Evolutionary conservation across 495 filamentous ascomycete species (phyloP).

Genomic region (Glarea lozoyensis): DNA sequence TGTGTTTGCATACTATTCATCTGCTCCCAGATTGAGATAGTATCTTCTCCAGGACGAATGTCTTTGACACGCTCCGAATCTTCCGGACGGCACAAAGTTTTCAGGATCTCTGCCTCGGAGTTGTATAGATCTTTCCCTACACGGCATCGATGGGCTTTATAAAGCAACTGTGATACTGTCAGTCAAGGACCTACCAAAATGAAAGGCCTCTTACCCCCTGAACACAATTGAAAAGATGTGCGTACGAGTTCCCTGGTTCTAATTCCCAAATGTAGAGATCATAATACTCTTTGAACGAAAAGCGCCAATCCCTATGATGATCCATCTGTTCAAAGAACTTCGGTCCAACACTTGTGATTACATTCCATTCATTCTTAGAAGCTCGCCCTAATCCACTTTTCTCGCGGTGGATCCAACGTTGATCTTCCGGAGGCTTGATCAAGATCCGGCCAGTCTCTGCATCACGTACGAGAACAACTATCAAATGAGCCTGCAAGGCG

Average conservation of each 20-base stretch:
- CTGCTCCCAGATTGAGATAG: slow-evolving; percentile 30
- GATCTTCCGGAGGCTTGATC: slow-evolving; percentile 29
- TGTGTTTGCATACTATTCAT: slow-evolving; percentile 20
- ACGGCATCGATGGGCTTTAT: slow-evolving; percentile 29
- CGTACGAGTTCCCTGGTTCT: slow-evolving; percentile 23
- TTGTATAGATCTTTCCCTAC: slow-evolving; percentile 23
- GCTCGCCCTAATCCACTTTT: slow-evolving; percentile 36
- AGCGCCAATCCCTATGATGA: slow-evolving; percentile 30
- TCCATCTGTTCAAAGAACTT: slow-evolving; percentile 34
- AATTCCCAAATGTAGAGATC: slow-evolving; percentile 44
- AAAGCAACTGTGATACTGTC: slow-evolving; percentile 26
- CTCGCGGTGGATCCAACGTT: slow-evolving; percentile 35
- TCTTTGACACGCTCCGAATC: slow-evolving; percentile 30
- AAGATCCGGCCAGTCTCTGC: slow-evolving; percentile 38
- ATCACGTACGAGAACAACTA: slow-evolving; percentile 37
- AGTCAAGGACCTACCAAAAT: too few relatives aligned
- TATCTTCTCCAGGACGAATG: slow-evolving; percentile 30
- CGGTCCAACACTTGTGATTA: slow-evolving; percentile 26
- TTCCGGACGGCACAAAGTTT: slow-evolving; percentile 28
- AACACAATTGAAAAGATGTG: slow-evolving; percentile 23
- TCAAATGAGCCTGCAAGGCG: slow-evolving; percentile 30
- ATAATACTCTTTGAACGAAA: slow-evolving; percentile 40
- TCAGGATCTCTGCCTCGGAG: slow-evolving; percentile 27
- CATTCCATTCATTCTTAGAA: slow-evolving; percentile 33
- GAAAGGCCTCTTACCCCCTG: slow-evolving; percentile 26